Conservation (phyloP, 768 basidiomycete genomes). For the Calocera viscosa region DNA sequence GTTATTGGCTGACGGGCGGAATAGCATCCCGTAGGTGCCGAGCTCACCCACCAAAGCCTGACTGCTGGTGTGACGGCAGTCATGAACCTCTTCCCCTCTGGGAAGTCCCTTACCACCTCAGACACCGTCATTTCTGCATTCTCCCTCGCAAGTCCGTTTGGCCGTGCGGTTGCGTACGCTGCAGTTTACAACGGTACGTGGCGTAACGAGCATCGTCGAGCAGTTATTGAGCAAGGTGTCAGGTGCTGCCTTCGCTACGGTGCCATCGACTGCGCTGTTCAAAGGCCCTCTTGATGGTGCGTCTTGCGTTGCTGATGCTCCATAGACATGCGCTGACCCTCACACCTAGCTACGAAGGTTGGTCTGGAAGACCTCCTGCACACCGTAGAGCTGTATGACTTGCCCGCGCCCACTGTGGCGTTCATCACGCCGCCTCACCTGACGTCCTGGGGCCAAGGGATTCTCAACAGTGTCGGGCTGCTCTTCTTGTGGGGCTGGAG, state of each 20-base stretch:
- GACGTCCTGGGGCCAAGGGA: constrained; percentile 38
- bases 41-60: constrained; percentile 65
- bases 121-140: constrained; percentile 72
- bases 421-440: constrained; percentile 53
- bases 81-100: constrained; percentile 60
- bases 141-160: constrained; percentile 61
- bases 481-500: constrained; percentile 56
- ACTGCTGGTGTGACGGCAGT: constrained; percentile 80
- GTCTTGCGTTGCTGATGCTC: not conserved
- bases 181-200: constrained; percentile 57
- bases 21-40: constrained; percentile 46
- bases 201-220: constrained; percentile 16
- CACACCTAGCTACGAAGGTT: not conserved
- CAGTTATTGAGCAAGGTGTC: not conserved
- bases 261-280: constrained; percentile 44
- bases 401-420: constrained; percentile 50
- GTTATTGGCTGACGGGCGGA: constrained; percentile 12
- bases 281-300: constrained; percentile 16
- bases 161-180: constrained; percentile 66
- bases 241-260: constrained; percentile 46
- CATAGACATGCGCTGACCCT: not conserved
- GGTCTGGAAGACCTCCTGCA: constrained; percentile 17
- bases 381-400: constrained; percentile 15
- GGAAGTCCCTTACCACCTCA: constrained; percentile 50
- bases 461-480: constrained; percentile 43